Evolutionary conservation across 352 stramenopile species (phyloP).

Genomic region (Blastocystis sp.): DNA sequence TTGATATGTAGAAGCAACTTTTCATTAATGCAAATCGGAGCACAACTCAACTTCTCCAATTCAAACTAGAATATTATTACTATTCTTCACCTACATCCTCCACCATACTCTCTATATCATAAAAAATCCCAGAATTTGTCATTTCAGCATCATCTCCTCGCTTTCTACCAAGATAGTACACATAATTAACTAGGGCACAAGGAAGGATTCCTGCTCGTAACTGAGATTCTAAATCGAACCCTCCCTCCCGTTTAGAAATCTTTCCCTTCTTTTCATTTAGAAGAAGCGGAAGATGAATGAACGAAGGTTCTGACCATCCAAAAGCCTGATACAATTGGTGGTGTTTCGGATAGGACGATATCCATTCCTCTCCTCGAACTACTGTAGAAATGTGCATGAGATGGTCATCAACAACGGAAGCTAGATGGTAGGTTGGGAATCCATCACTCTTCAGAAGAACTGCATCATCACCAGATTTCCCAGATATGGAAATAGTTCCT

Average conservation of each 20-base stretch:
- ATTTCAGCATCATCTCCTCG: slow-evolving; percentile 3
- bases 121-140: background rate
- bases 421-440: slow-evolving; percentile 83
- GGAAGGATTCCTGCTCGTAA: background rate
- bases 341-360: slow-evolving; percentile 81
- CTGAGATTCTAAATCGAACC: slow-evolving; percentile 77
- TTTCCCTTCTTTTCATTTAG: slow-evolving; percentile 81
- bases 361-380: slow-evolving; percentile 82
- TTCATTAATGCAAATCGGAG: slow-evolving; percentile 7
- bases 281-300: slow-evolving; percentile 78
- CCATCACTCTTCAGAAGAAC: slow-evolving; percentile 83
- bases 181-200: slow-evolving; percentile 28
- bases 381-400: slow-evolving; percentile 81
- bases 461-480: slow-evolving; percentile 77
- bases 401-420: slow-evolving; percentile 82
- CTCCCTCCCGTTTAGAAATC: slow-evolving; percentile 80
- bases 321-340: slow-evolving; percentile 80
- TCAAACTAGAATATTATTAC: background rate
- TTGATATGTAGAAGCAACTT: slow-evolving; percentile 16
- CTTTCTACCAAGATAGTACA: slow-evolving; percentile 53
- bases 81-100: background rate
- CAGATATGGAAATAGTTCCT: slow-evolving; percentile 77
- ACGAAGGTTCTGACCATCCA: slow-evolving; percentile 70
- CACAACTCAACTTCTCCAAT: background rate
- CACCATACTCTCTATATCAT: background rate